Percentiles rank a stretch among this genome's conserved stretches.
Evolutionary conservation across 2,329 filamentous ascomycete genomes (phyloP).

Genomic region (Alternaria consortialis): DNA sequence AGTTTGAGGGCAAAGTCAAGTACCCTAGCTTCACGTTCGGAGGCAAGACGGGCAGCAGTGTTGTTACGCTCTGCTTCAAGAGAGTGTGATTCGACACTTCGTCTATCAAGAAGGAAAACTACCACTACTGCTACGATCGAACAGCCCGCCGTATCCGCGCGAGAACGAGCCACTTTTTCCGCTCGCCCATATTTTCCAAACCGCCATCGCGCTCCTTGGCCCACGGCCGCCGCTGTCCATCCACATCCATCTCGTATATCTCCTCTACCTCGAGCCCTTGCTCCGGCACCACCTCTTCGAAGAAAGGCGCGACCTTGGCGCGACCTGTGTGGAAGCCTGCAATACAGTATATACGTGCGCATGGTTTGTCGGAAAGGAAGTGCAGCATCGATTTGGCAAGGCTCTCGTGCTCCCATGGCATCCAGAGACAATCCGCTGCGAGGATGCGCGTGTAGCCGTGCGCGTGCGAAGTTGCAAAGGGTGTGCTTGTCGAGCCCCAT

Average conservation of each 20-base stretch:
- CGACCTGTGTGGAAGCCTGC: constrained; percentile 78
- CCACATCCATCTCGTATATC: constrained; percentile 74
- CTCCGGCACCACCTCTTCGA: constrained; percentile 61
- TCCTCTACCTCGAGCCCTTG: constrained; percentile 66
- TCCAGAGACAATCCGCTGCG: constrained; percentile 79
- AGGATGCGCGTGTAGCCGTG: constrained; percentile 68
- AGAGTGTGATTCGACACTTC: constrained; percentile 50
- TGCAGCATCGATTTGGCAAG: constrained; percentile 69
- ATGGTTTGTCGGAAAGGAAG: constrained; percentile 62
- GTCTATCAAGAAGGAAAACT: not conserved
- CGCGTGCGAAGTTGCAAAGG: constrained; percentile 51
- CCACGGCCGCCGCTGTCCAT: constrained; percentile 71
- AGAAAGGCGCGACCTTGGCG: constrained; percentile 71
- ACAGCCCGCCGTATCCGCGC: constrained; percentile 49
- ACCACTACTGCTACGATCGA: constrained; percentile 1
- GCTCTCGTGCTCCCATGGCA: constrained; percentile 75
- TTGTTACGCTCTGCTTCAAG: constrained; percentile 85
- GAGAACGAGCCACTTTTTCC: constrained; percentile 77
- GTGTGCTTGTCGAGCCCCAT: constrained; percentile 66
- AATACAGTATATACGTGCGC: constrained; percentile 69
- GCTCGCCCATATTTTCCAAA: constrained; percentile 66
- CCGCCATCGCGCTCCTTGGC: constrained; percentile 63
- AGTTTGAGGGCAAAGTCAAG: constrained; percentile 72
- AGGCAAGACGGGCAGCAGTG: constrained; percentile 85
- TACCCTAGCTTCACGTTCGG: constrained; percentile 92